Evolutionary conservation across 805 yeast species (phyloP).

Genomic region (Wickerhamomyces chambardii): DNA sequence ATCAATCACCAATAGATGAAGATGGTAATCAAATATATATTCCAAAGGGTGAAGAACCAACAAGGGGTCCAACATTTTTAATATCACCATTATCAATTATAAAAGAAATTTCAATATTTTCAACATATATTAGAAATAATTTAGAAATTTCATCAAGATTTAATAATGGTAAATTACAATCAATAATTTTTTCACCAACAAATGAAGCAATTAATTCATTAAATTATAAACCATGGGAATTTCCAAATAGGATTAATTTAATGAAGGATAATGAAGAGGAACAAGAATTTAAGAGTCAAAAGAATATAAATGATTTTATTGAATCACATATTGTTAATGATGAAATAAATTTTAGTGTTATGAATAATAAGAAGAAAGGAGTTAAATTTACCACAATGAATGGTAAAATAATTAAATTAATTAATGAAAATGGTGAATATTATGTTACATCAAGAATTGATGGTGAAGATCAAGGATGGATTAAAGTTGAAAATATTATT

Average conservation of each 20-base stretch:
- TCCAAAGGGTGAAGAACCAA: slow-evolving; percentile 20
- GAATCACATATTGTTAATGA: slow-evolving; percentile 48
- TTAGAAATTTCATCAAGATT: slow-evolving; percentile 37
- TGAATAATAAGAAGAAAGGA: too few species aligned
- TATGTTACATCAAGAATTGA: slow-evolving; percentile 21
- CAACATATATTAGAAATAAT: slow-evolving; percentile 64
- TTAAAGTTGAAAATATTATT: slow-evolving; percentile 23
- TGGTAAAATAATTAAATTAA: slow-evolving; percentile 26
- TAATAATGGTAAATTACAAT: slow-evolving; percentile 30
- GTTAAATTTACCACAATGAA: slow-evolving; percentile 23
- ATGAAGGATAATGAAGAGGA: slow-evolving; percentile 26
- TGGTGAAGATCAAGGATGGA: slow-evolving; percentile 25
- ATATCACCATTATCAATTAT: slow-evolving; percentile 22
- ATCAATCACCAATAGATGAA: slow-evolving; percentile 1
- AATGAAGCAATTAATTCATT: slow-evolving; percentile 48
- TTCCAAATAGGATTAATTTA: slow-evolving; percentile 43
- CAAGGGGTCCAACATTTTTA: slow-evolving; percentile 16
- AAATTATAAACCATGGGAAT: slow-evolving; percentile 71
- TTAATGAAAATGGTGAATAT: slow-evolving; percentile 24
- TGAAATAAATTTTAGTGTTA: slow-evolving; percentile 9
- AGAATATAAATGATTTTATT: slow-evolving; percentile 51
- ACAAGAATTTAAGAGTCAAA: slow-evolving; percentile 37
- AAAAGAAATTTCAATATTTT: slow-evolving; percentile 47
- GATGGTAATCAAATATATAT: slow-evolving; percentile 4
- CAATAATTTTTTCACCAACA: slow-evolving; percentile 63